Base-by-base conservation (phyloP, 495 filamentous ascomycete species). In the Lophiostoma macrostomum region DNA sequence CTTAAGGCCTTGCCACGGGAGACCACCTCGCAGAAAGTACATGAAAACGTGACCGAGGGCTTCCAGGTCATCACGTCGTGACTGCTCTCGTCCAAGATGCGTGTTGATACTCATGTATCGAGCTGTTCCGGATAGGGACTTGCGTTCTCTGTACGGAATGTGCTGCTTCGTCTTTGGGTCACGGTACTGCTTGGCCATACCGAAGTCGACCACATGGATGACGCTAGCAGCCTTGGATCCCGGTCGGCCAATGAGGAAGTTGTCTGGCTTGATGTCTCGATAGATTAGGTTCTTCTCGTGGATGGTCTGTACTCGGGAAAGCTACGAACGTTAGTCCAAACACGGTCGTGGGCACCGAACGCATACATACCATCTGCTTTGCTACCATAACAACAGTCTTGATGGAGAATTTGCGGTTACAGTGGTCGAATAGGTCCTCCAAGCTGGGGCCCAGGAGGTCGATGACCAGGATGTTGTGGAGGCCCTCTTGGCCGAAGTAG, bases 91-190 rank as follows among this genome's bases (percentile, higher is more conserved):
- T 25, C 93, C 93, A 63, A 99, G 67, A 78, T 99, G 93, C 54
- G 93, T 99, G 70, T 99, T 99, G 78, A 99, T 99, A 73, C 87
- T 93, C 93, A 99, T 99, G 70, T 99, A 99, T 65, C 93, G 82
- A 54, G 93, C 93, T 47, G 93, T 99, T 43, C 93, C 93, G 6
- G 94, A 97, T 58, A 99, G 73, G 25, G 91, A 96, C 69, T 99
- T 99, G 48, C 94, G 85, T 74, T 99, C 93, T 63, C 93, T 81
- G 69, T 99, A 99, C 10, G 93, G 93, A 63, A 97, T 99, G 72
- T 99, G 93, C 69, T 99, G 93, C 73, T 97, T 97, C 37, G 93
- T 96, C 77, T 97, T 97, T 48, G 94, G 94, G 59, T 99, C 93
- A 42, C 93, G 83, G 68, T 99, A 99, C 70, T 97, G 93, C 74